Evolutionary conservation across 768 basidiomycete genomes (phyloP), one percentile per base, ranked within the genome.

Genomic region (Pleurotus ostreatus): DNA sequence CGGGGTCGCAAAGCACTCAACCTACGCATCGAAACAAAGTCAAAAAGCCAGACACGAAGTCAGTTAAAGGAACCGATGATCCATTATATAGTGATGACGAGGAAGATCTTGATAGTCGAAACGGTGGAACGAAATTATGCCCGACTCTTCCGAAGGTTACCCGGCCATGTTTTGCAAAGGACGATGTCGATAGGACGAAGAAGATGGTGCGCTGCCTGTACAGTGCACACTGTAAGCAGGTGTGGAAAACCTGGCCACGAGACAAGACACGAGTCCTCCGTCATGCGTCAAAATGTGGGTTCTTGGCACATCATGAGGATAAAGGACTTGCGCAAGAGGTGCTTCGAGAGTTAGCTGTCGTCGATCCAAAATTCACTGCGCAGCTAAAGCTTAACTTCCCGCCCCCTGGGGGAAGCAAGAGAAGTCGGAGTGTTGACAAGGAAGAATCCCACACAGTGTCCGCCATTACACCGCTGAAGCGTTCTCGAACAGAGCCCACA

Each of bases 21-120:
- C 30, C 30, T 30, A 11, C 9, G 2, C 8, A 4, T 23, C 23
- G 4, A 23, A 23, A 30, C 2, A 57, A 57, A 57, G 16, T 26
- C 20, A 57, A 52, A 23, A 49, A 53, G 37, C 25, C 23, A 25
- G 38, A 57, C 23, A 54, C 56, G 7, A 57, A 57, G 22, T 16
- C 52, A 43, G 22, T 52, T 5, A 18, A n/a, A 16, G 26, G 49
- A n/a, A 39, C 43, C 7, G n/a, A 57, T 18, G 49, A 57, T 30
- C 26, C 56, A 8, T 30, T 40, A 15, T 57, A 41, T 53, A 30
- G 16, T 20, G 40, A 49, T 18, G 26, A 16, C 7, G 39, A 41
- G 15, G 56, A 57, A 38, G 43, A 39, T 8, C 49, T 20, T 13
- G 56, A 57, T 38, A 26, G 30, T n/a, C 8, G 56, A 15, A 34